Evolutionary conservation across 345 rosid species (phyloP), one percentile per base, ranked within the genome.

Genomic region (Pistacia atlantica): DNA sequence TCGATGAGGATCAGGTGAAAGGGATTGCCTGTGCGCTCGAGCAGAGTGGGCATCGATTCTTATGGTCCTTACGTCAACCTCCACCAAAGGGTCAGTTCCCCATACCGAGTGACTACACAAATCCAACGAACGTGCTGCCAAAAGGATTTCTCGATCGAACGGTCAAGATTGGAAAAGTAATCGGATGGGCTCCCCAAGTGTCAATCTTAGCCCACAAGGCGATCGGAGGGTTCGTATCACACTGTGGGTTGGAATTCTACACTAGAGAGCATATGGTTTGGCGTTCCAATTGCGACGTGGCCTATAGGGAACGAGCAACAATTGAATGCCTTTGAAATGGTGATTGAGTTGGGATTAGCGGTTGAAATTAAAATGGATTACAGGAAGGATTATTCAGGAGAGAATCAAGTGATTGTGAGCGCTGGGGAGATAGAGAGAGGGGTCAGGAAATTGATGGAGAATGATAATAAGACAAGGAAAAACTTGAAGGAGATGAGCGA

Each of bases 201-300:
- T 79, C 75, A 0, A 16, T 90, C 0, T n/a, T 90, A 8, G 87
- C 73, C 2, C 88, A 85, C 69, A 70, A 67, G 1, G 84, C 90
- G 0, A 51, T 85, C 0, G 88, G 87, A 3, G 92, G 90, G 1
- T 90, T 88, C n/a, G 89, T 90, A 55, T 85, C 92, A n/a, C 92
- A 90, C 33, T 89, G 94, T 22, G 92, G n/a, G 91, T 4, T 90
- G 92, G 94, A 88, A 90, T 58, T 90, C 92, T 25, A 25, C 25
- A 25, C 25, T 25, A 25, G 25, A 25, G 25, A 25, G 25, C 25
- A 25, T 25, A 25, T 25, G 25, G 25, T 25, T 25, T 25, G 25
- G 25, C 25, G 25, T 25, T 25, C 25, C 25, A 25, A 25, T 25
- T 25, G 25, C 25, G 25, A 25, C 25, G 25, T 25, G 90, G 90